These are phyloP conservation scores for Corynascus novoguineensis DNA, from an alignment of 495 filamentous ascomycete species.

Conservation along the genomic window DNA sequence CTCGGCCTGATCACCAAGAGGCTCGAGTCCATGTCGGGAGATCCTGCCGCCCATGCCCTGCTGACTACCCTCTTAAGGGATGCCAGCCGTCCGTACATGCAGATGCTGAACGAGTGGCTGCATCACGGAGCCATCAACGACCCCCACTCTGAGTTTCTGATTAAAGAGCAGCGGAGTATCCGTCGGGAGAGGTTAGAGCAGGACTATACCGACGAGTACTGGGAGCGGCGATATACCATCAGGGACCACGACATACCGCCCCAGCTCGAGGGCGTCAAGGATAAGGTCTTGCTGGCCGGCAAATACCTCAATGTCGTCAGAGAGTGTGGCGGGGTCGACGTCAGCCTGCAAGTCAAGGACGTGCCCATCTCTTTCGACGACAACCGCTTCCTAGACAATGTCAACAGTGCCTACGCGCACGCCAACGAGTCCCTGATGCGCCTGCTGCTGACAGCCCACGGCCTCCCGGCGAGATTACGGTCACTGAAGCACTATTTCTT, in stretches of 20 bases:
- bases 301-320: constrained; percentile 98
- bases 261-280: constrained; percentile 84
- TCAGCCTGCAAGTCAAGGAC: constrained; percentile 82
- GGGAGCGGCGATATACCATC: constrained; percentile 95
- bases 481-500: constrained; percentile 99
- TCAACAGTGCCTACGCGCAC: constrained; percentile 89
- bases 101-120: constrained; percentile 97
- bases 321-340: constrained; percentile 92
- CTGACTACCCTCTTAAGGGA: constrained; percentile 78
- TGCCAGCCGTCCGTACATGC: constrained; percentile 91
- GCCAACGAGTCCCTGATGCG: constrained; percentile 92
- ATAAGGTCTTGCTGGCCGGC: constrained; percentile 88
- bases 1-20: constrained; percentile 78
- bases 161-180: constrained; percentile 95
- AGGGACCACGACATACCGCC: constrained; percentile 86
- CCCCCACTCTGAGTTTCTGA: constrained; percentile 87
- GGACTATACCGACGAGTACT: constrained; percentile 98
- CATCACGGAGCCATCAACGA: constrained; percentile 94
- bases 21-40: constrained; percentile 81
- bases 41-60: constrained; percentile 76
- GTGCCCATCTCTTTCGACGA: constrained; percentile 92
- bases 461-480: constrained; percentile 73
- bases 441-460: constrained; percentile 86
- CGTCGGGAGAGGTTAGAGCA: constrained; percentile 83
- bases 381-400: constrained; percentile 82